Evolutionary conservation across 2,329 filamentous ascomycete species (phyloP).

Genomic region (Chaetomiaceae sp.): DNA sequence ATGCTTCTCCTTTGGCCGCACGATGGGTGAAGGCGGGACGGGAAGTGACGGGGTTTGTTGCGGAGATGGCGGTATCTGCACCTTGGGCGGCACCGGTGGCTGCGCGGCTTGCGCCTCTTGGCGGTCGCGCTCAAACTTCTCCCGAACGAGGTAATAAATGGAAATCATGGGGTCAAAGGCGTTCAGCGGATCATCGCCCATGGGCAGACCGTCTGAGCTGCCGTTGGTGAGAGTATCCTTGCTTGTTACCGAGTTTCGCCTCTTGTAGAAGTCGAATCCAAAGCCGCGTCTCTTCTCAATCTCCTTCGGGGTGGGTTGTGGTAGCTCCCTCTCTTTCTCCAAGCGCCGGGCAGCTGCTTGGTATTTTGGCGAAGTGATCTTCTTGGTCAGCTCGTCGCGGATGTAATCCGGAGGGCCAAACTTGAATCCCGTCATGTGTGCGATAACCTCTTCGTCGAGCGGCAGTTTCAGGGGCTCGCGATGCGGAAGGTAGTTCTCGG

Average conservation of each 20-base stretch:
- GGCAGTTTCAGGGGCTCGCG: constrained; percentile 84
- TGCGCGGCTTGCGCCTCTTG: constrained; percentile 36
- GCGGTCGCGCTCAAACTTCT: constrained; percentile 82
- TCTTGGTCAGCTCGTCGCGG: constrained; percentile 70
- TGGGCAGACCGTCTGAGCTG: constrained; percentile 79
- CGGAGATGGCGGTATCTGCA: constrained; percentile 24
- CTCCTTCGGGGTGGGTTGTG: constrained; percentile 50
- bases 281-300: constrained; percentile 84
- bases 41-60: constrained; percentile 19
- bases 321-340: constrained; percentile 61
- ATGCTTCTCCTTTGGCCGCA: constrained; percentile 38
- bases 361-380: constrained; percentile 93
- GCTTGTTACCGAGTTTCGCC: constrained; percentile 83
- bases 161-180: constrained; percentile 90
- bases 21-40: constrained; percentile 23
- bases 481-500: constrained; percentile 80
- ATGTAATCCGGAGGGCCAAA: constrained; percentile 87
- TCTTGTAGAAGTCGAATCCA: constrained; percentile 93
- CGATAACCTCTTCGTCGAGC: constrained; percentile 75
- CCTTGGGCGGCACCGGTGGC: constrained; percentile 23
- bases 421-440: constrained; percentile 97
- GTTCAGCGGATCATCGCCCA: constrained; percentile 84
- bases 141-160: constrained; percentile 91
- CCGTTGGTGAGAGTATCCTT: constrained; percentile 78
- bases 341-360: constrained; percentile 73